These are phyloP conservation scores for Exophiala calicioides DNA, from an alignment of 2,329 filamentous ascomycete species.

Conservation along the genomic window DNA sequence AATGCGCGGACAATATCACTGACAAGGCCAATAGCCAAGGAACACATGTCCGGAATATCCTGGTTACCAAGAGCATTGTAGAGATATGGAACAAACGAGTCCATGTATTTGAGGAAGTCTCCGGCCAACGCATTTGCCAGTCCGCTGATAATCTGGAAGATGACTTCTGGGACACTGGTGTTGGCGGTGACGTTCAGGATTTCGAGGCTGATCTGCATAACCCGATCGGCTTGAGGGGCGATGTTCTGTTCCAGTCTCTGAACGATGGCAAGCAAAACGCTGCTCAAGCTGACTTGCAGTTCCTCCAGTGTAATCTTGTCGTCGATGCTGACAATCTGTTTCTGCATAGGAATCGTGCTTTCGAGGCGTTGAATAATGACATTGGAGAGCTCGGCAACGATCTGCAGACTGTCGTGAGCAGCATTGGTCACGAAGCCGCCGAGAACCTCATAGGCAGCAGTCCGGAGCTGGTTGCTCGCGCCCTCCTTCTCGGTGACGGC, in stretches of 20 bases:
- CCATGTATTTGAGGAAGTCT: conserved; percentile 97
- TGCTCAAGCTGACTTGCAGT: conserved; percentile 94
- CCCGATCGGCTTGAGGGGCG: conserved; percentile 82
- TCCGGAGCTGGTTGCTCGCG: conserved; percentile 84
- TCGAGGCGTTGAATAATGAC: conserved; percentile 89
- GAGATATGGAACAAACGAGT: conserved; percentile 86
- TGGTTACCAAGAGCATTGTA: conserved; percentile 94
- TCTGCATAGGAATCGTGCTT: conserved; percentile 83
- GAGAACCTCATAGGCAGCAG: conserved; percentile 94
- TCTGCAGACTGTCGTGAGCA: conserved; percentile 77
- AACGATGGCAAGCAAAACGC: conserved; percentile 87
- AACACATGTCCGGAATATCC: conserved; percentile 89
- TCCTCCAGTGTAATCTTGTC: conserved; percentile 95
- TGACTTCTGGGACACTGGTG: conserved; percentile 89
- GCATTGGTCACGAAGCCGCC: conserved; percentile 92
- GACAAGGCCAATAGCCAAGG: conserved; percentile 95
- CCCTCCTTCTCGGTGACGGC: conserved; percentile 72
- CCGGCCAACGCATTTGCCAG: conserved; percentile 88
- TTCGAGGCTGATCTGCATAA: conserved; percentile 86
- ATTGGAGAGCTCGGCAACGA: conserved; percentile 79
- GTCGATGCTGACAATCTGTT: conserved; percentile 93
- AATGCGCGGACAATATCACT: conserved; percentile 94
- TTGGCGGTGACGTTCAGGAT: conserved; percentile 77
- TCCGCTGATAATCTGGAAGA: conserved; percentile 90
- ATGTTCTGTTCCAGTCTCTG: conserved; percentile 90